These are phyloP conservation scores for Paracamarosporium sp. DNA, from an alignment of 2,329 filamentous ascomycete species.

Conservation along the genomic window DNA sequence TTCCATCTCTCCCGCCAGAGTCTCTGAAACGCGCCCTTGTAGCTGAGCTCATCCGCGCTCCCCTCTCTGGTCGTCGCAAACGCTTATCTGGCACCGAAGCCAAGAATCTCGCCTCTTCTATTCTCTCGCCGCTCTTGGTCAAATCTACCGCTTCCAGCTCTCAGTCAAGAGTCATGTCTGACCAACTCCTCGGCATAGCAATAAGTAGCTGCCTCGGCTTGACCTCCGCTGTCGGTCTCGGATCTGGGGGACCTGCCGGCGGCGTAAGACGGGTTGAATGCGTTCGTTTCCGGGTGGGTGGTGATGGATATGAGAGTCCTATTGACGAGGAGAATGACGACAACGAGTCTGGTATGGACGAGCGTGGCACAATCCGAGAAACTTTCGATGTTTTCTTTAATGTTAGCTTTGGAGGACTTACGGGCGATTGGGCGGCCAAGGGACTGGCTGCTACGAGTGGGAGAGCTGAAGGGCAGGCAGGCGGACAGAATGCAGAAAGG, in stretches of 20 bases:
- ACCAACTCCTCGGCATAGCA: constrained; percentile 47
- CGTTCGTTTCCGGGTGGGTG: constrained; percentile 49
- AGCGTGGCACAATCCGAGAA: constrained; percentile 37
- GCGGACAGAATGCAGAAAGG: constrained; percentile 10
- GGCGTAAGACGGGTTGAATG: constrained; percentile 50
- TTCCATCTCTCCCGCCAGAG: constrained; percentile 44
- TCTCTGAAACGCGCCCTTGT: constrained; percentile 54
- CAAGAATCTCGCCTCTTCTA: constrained; percentile 53
- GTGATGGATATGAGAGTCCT: constrained; percentile 49
- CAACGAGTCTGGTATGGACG: constrained; percentile 14
- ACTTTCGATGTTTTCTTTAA: constrained; percentile 55
- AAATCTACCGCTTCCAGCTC: constrained; percentile 27
- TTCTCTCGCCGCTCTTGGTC: constrained; percentile 48
- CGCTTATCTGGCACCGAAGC: constrained; percentile 55
- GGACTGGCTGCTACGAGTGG: constrained; percentile 36
- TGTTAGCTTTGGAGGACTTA: constrained; percentile 49
- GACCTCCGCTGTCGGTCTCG: constrained; percentile 44
- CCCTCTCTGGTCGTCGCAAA: constrained; percentile 49
- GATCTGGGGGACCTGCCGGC: constrained; percentile 37
- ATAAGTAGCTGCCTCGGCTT: constrained; percentile 53
- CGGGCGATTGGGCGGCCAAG: constrained; percentile 52
- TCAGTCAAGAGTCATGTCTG: constrained; percentile 39
- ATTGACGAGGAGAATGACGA: constrained; percentile 50
- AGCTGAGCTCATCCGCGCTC: constrained; percentile 55
- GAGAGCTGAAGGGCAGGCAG: constrained; percentile 7